These are phyloP conservation scores for Polygonum maritimum DNA, from an alignment of 148 eudicot genomes.

Conservation along the genomic window DNA sequence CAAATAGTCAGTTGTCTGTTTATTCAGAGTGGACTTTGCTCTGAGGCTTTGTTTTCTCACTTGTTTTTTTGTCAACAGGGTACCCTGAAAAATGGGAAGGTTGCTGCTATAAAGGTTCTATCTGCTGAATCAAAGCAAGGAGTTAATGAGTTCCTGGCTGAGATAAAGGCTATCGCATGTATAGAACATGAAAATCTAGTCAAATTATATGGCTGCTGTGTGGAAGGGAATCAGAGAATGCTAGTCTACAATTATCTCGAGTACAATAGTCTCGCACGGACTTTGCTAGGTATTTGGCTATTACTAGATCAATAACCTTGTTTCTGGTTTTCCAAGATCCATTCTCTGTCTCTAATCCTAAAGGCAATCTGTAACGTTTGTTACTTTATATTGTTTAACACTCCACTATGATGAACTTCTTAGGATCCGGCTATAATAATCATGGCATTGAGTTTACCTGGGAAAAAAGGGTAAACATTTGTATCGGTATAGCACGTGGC, in stretches of 20 bases:
- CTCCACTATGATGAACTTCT: background rate
- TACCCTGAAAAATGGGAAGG: constrained; percentile 37
- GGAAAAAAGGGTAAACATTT: constrained; percentile 28
- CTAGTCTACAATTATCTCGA: constrained; percentile 45
- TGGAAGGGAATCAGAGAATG: constrained; percentile 39
- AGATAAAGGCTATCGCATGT: constrained; percentile 35
- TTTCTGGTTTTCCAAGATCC: background rate
- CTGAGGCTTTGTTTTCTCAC: background rate
- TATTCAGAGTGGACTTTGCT: background rate
- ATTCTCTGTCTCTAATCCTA: background rate
- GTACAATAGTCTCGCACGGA: constrained; percentile 40
- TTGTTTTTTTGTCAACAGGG: constrained; percentile 21
- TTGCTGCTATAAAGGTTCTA: constrained; percentile 46
- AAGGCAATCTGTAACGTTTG: background rate
- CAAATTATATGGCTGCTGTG: constrained; percentile 45
- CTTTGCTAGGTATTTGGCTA: constrained; percentile 30
- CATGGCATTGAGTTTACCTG: constrained; percentile 28
- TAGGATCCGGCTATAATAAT: constrained; percentile 23
- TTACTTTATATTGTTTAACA: background rate
- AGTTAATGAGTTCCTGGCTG: constrained; percentile 38
- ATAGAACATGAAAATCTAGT: constrained; percentile 41
- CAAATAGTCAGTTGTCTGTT: background rate
- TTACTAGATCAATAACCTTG: background rate
- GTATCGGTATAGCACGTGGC: constrained; percentile 43
- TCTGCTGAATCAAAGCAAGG: constrained; percentile 49